Evolutionary conservation across 139 green algal species (phyloP).

Genomic region (Volvox africanus): DNA sequence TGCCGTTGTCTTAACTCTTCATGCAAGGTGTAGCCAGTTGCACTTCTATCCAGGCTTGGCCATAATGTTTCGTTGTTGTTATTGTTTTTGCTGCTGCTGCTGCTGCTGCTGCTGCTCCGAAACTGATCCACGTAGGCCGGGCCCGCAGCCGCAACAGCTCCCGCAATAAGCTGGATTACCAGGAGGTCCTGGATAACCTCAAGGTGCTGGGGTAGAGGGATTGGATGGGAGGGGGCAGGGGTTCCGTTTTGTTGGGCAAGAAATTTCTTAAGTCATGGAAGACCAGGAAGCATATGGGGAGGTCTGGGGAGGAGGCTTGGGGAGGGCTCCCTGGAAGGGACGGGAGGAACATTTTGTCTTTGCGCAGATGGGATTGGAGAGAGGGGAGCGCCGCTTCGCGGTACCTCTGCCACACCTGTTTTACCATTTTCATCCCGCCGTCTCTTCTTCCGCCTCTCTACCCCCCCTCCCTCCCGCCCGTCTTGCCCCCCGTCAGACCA

Average conservation of each 20-base stretch:
- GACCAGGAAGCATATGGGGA: too few species aligned
- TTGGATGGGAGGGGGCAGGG: not conserved
- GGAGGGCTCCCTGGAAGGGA: not conserved
- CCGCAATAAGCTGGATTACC: constrained; percentile 84
- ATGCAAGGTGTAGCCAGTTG: too few species aligned
- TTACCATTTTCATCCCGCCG: not conserved
- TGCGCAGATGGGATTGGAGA: too few species aligned
- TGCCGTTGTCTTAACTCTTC: too few species aligned
- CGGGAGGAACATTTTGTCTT: not conserved
- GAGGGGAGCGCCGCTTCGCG: too few species aligned
- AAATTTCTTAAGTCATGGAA: too few species aligned
- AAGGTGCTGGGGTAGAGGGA: constrained; percentile 57
- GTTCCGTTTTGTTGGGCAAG: too few species aligned
- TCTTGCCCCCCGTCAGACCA: constrained; percentile 27
- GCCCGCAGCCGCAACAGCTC: constrained; percentile 79
- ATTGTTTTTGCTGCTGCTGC: too few species aligned
- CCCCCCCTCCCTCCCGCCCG: not conserved
- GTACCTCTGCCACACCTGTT: not conserved
- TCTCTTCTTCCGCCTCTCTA: not conserved
- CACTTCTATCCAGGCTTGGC: too few species aligned
- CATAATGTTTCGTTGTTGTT: too few species aligned
- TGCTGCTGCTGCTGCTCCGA: too few species aligned
- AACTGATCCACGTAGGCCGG: constrained; percentile 59
- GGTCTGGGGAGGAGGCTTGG: too few species aligned
- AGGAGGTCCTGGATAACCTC: constrained; percentile 84